Percentiles rank a stretch among this genome's conserved stretches.
phyloP scores from a whole-genome alignment of 768 basidiomycete genomes.

The Podaxis rugospora region DNA sequence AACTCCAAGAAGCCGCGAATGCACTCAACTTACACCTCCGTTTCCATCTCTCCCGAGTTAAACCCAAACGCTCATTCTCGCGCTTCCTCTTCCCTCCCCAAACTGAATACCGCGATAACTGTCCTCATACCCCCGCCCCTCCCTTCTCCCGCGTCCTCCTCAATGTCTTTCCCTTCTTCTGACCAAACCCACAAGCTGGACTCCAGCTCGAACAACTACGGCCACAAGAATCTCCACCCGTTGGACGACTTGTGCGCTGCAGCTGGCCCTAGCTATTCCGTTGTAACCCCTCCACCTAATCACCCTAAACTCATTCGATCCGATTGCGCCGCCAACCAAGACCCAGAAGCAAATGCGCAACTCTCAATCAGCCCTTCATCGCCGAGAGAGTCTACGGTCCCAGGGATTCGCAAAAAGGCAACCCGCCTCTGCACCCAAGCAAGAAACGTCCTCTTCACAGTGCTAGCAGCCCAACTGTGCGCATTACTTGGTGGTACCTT shows the following conservation, averaged over 20 bases:
- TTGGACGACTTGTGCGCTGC: neutral
- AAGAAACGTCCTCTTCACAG: neutral
- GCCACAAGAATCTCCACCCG: neutral
- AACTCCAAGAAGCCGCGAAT: too few species aligned
- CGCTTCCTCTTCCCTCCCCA: neutral
- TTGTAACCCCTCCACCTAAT: neutral
- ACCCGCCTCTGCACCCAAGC: neutral
- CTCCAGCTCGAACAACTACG: neutral
- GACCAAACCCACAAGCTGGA: neutral
- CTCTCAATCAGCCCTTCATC: neutral
- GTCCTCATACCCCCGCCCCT: constrained; percentile 5
- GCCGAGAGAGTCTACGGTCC: neutral
- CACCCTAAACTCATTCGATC: neutral
- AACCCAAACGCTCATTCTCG: neutral
- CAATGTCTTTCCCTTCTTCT: constrained; percentile 1
- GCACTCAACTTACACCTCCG: neutral
- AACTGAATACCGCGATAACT: constrained; percentile 2
- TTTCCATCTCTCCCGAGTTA: neutral
- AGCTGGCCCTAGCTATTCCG: neutral
- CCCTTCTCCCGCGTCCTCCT: constrained; percentile 9
- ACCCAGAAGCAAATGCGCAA: neutral
- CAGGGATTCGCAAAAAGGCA: neutral
- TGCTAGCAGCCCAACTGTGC: neutral
- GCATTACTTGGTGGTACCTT: neutral
- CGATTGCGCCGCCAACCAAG: neutral